Percentiles rank a stretch among this genome's conserved stretches.
phyloP scores from a whole-genome alignment of 441 rosid genomes.

The Gossypium gossypioides region DNA sequence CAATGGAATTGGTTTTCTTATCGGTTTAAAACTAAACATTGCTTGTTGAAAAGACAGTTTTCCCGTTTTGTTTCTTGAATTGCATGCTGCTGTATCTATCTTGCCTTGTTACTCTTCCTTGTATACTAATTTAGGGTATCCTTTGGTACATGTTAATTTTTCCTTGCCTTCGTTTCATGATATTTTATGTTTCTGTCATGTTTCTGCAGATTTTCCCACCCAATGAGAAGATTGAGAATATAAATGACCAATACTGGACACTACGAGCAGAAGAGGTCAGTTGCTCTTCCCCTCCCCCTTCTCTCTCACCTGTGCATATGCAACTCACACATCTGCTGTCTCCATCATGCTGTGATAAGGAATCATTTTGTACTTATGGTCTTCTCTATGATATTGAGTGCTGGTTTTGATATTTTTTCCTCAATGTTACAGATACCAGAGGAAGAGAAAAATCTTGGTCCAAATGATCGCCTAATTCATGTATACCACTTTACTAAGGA shows the following conservation, averaged over 20 bases:
- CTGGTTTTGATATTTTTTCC: constrained; percentile 6
- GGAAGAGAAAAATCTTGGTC: constrained; percentile 68
- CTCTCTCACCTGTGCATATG: neutral
- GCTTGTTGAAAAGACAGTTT: neutral
- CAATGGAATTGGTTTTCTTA: neutral
- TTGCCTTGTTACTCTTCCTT: neutral
- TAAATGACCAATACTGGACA: constrained; percentile 76
- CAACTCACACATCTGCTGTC: neutral
- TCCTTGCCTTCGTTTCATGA: neutral
- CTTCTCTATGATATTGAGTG: neutral
- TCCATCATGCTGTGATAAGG: neutral
- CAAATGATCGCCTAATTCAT: constrained; percentile 57
- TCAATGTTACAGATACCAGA: constrained; percentile 45
- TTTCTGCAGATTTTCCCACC: constrained; percentile 55
- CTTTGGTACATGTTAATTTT: neutral
- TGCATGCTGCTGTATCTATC: neutral
- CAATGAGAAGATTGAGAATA: constrained; percentile 58
- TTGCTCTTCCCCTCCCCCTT: neutral
- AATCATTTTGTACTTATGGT: neutral
- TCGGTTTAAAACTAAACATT: neutral
- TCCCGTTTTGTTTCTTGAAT: neutral
- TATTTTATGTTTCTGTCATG: neutral
- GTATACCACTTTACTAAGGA: constrained; percentile 63
- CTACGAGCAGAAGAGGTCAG: constrained; percentile 70
- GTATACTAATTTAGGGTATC: neutral